Evolutionary conservation across 768 basidiomycete species (phyloP).

Genomic region (Sarcodon aspratus): DNA sequence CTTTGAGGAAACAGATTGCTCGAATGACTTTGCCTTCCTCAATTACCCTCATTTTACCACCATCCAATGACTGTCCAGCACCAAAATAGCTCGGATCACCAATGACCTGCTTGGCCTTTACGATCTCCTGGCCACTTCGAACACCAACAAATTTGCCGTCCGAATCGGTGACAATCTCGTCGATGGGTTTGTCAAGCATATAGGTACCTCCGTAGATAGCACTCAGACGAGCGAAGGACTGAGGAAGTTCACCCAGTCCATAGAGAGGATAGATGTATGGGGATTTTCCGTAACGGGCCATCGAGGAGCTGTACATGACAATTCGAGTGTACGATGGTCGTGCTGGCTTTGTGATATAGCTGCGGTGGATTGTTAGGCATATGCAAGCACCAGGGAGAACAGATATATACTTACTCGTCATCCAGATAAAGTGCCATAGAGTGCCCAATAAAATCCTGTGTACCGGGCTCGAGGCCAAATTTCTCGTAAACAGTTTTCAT

Average conservation of each 20-base stretch:
- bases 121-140: slow-evolving; percentile 79
- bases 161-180: slow-evolving; percentile 77
- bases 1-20: slow-evolving; percentile 96
- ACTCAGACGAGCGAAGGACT: slow-evolving; percentile 94
- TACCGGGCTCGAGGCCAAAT: slow-evolving; percentile 93
- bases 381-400: neutral
- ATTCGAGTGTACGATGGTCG: slow-evolving; percentile 90
- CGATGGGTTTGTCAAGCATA: slow-evolving; percentile 96
- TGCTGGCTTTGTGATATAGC: slow-evolving; percentile 89
- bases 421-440: slow-evolving; percentile 98
- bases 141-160: slow-evolving; percentile 92
- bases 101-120: slow-evolving; percentile 95
- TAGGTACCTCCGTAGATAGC: slow-evolving; percentile 99
- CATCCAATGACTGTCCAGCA: slow-evolving; percentile 48
- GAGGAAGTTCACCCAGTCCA: slow-evolving; percentile 96
- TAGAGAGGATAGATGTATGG: slow-evolving; percentile 99
- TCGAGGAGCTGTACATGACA: slow-evolving; percentile 93
- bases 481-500: slow-evolving; percentile 96
- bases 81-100: slow-evolving; percentile 98
- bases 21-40: slow-evolving; percentile 93
- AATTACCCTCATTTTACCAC: slow-evolving; percentile 76
- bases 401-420: slow-evolving; percentile 64
- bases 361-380: slow-evolving; percentile 18
- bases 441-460: slow-evolving; percentile 98
- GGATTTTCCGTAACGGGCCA: slow-evolving; percentile 98